Evolutionary conservation across 768 basidiomycete genomes (phyloP).

Genomic region (Leccinum rimulosum): DNA sequence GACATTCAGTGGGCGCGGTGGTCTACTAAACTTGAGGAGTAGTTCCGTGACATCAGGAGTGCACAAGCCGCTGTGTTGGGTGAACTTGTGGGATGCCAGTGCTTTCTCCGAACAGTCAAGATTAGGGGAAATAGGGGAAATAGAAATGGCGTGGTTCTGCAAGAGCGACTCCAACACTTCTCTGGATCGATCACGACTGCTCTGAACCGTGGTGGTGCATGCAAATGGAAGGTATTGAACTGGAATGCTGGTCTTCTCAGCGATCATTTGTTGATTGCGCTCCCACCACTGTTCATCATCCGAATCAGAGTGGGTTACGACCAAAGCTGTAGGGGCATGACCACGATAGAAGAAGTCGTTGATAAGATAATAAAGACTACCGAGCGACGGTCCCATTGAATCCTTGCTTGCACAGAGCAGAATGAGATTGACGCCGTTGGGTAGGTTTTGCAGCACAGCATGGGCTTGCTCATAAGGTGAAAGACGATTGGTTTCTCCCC

Average conservation of each 20-base stretch:
- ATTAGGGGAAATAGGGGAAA: neutral
- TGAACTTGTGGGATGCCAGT: neutral
- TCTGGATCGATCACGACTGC: neutral
- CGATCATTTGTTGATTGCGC: conserved; percentile 22
- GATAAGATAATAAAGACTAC: conserved; percentile 33
- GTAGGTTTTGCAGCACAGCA: conserved; percentile 26
- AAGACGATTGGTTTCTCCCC: neutral
- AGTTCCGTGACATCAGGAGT: neutral
- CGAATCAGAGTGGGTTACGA: conserved; percentile 33
- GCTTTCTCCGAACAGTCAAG: neutral
- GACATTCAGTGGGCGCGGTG: conserved; percentile 18
- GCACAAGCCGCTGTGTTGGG: neutral
- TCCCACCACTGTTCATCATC: conserved; percentile 33
- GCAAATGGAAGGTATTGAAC: neutral
- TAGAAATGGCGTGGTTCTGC: neutral
- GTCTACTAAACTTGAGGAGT: neutral
- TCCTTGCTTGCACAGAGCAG: conserved; percentile 34
- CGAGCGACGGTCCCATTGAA: conserved; percentile 23
- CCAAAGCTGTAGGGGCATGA: conserved; percentile 33
- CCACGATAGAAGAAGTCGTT: conserved; percentile 32
- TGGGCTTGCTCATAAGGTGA: conserved; percentile 20
- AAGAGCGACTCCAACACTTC: neutral
- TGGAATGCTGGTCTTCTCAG: neutral
- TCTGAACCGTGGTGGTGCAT: neutral
- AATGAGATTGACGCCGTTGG: conserved; percentile 34